Evolutionary conservation across 2,329 filamentous ascomycete genomes (phyloP).

Genomic region (Coniochaeta pulveracea): DNA sequence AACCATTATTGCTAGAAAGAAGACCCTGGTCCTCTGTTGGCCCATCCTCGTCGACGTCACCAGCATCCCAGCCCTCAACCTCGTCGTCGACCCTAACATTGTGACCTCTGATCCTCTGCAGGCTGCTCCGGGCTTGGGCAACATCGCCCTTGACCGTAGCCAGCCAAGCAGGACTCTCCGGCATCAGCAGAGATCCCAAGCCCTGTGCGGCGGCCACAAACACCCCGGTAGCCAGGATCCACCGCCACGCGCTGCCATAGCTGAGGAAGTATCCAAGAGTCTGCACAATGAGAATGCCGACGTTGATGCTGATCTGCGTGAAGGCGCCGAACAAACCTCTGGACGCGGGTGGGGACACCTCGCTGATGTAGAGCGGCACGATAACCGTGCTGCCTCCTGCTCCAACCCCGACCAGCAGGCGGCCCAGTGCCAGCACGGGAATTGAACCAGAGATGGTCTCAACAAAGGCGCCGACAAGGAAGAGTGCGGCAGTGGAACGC

Average conservation of each 20-base stretch:
- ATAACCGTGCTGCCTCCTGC: slow-evolving; percentile 87
- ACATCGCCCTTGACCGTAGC: slow-evolving; percentile 51
- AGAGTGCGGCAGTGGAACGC: slow-evolving; percentile 66
- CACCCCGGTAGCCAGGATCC: slow-evolving; percentile 67
- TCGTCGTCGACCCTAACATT: slow-evolving; percentile 63
- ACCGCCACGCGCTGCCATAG: slow-evolving; percentile 66
- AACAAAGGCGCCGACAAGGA: slow-evolving; percentile 61
- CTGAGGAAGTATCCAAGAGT: slow-evolving; percentile 81
- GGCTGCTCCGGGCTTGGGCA: slow-evolving; percentile 48
- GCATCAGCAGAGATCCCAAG: slow-evolving; percentile 60
- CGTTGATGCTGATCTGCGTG: slow-evolving; percentile 89
- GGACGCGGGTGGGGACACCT: slow-evolving; percentile 66
- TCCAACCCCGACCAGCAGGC: slow-evolving; percentile 70
- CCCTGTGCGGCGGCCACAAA: slow-evolving; percentile 56
- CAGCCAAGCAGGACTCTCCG: slow-evolving; percentile 83
- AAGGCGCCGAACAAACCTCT: slow-evolving; percentile 73
- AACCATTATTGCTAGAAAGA: slow-evolving; percentile 29
- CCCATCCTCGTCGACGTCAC: slow-evolving; percentile 25
- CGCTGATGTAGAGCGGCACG: slow-evolving; percentile 88
- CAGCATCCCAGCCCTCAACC: slow-evolving; percentile 46
- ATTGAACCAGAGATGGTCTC: slow-evolving; percentile 64
- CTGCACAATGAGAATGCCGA: slow-evolving; percentile 79
- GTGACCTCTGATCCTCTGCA: slow-evolving; percentile 68
- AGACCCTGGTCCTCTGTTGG: slow-evolving; percentile 61
- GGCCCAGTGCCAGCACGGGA: slow-evolving; percentile 56